Conservation (phyloP, 169 alveolate genomes). For the Eimeria tenella region DNA sequence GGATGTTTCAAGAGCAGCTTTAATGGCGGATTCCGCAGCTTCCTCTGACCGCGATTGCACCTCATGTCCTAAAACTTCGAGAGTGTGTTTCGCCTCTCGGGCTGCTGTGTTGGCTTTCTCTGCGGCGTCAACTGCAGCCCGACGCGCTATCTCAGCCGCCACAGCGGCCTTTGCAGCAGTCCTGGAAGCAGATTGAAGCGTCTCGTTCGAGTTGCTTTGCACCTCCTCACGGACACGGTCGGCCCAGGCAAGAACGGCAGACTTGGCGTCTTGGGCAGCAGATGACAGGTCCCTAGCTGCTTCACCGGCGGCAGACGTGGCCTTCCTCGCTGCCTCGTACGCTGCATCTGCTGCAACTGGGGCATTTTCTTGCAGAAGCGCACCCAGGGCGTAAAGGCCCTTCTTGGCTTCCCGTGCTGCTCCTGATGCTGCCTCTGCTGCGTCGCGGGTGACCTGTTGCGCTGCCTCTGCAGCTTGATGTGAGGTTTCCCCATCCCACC, state of each 20-base stretch:
- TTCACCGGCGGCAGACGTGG: slow-evolving; percentile 18
- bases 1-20: neutral
- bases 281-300: slow-evolving; percentile 31
- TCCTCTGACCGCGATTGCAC: neutral
- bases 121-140: slow-evolving; percentile 3
- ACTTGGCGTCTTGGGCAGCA: slow-evolving; percentile 11
- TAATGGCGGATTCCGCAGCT: neutral
- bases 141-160: slow-evolving; percentile 25
- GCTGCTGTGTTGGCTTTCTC: slow-evolving; percentile 36
- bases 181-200: neutral
- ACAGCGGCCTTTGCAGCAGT: slow-evolving; percentile 21
- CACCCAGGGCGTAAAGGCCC: slow-evolving; percentile 8
- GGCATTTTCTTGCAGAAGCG: slow-evolving; percentile 8
- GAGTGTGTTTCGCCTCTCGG: neutral
- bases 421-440: slow-evolving; percentile 23
- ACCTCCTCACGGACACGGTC: neutral
- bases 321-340: neutral
- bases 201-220: neutral
- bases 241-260: neutral
- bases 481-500: neutral
- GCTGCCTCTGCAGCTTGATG: slow-evolving; percentile 42
- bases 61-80: neutral
- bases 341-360: slow-evolving; percentile 57
- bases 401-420: slow-evolving; percentile 25
- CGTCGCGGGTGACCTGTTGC: neutral